These are phyloP conservation scores for Trametes cinnabarina DNA, from an alignment of 768 basidiomycete genomes.

Conservation along the genomic window DNA sequence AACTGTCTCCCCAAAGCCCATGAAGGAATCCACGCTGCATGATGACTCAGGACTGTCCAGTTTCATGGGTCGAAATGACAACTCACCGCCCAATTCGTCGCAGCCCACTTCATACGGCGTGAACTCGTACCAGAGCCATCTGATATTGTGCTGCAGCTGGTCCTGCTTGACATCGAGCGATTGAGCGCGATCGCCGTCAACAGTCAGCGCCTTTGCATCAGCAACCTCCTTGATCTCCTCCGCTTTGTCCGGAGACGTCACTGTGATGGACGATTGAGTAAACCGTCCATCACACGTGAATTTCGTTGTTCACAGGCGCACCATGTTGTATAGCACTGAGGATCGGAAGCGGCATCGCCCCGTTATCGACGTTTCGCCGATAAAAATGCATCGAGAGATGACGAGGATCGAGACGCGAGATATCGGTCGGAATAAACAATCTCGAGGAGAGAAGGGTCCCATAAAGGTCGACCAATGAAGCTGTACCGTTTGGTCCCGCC, in stretches of 20 bases:
- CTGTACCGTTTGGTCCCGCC: slow-evolving; percentile 20
- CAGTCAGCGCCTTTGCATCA: slow-evolving; percentile 6
- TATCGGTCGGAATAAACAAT: slow-evolving; percentile 23
- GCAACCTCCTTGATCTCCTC: slow-evolving; percentile 6
- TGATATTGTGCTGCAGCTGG: slow-evolving; percentile 8
- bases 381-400: slow-evolving; percentile 25
- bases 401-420: slow-evolving; percentile 19
- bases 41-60: not conserved
- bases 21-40: slow-evolving; percentile 27
- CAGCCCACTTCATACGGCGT: slow-evolving; percentile 29
- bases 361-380: slow-evolving; percentile 23
- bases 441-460: slow-evolving; percentile 26
- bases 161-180: slow-evolving; percentile 9
- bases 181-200: not conserved
- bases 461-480: slow-evolving; percentile 28
- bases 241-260: slow-evolving; percentile 15
- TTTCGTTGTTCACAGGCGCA: not conserved
- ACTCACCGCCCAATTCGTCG: slow-evolving; percentile 27
- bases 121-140: slow-evolving; percentile 30
- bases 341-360: slow-evolving; percentile 25
- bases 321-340: slow-evolving; percentile 29
- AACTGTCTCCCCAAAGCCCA: slow-evolving; percentile 27
- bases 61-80: not conserved
- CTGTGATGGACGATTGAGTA: too few relatives aligned
- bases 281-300: too few relatives aligned